Percentiles rank a stretch among this genome's conserved stretches.
phyloP scores from a whole-genome alignment of 768 basidiomycete species.

The Russula griseocarnosa region DNA sequence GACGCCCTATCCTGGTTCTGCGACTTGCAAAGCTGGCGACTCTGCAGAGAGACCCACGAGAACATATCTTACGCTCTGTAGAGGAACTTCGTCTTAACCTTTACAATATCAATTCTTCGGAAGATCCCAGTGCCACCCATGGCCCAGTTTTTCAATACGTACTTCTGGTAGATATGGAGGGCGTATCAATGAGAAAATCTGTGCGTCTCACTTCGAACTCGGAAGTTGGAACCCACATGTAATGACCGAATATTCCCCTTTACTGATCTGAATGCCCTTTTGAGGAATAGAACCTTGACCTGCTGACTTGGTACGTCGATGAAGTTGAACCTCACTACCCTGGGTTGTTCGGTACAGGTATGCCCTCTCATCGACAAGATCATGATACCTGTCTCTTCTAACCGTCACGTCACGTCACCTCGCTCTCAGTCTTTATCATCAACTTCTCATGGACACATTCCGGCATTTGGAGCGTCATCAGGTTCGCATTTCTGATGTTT shows the following conservation, averaged over 20 bases:
- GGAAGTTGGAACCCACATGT: conserved; percentile 1
- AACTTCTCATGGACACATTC: conserved; percentile 75
- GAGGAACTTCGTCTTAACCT: conserved; percentile 60
- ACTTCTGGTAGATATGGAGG: conserved; percentile 59
- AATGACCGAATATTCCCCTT: conserved; percentile 23
- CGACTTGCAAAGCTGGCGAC: conserved; percentile 43
- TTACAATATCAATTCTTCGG: conserved; percentile 42
- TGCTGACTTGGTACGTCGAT: conserved; percentile 59
- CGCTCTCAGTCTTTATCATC: conserved; percentile 54
- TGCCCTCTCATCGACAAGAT: conserved; percentile 25
- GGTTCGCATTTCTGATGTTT: conserved; percentile 37
- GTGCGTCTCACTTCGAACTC: conserved; percentile 40
- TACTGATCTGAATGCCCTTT: conserved; percentile 19
- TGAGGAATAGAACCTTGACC: conserved; percentile 50
- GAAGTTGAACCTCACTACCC: conserved; percentile 70
- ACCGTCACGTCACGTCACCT: conserved; percentile 18
- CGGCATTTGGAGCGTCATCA: conserved; percentile 61
- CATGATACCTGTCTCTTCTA: conserved; percentile 24
- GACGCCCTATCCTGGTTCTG: conserved; percentile 61
- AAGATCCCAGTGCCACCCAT: conserved; percentile 17
- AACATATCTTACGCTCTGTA: conserved; percentile 40
- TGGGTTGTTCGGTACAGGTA: conserved; percentile 72
- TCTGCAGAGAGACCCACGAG: conserved; percentile 41
- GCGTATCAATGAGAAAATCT: conserved; percentile 50
- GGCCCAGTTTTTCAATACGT: conserved; percentile 59